Base-by-base conservation (phyloP, 768 basidiomycete genomes). In the Psilocybe tampanensis region DNA sequence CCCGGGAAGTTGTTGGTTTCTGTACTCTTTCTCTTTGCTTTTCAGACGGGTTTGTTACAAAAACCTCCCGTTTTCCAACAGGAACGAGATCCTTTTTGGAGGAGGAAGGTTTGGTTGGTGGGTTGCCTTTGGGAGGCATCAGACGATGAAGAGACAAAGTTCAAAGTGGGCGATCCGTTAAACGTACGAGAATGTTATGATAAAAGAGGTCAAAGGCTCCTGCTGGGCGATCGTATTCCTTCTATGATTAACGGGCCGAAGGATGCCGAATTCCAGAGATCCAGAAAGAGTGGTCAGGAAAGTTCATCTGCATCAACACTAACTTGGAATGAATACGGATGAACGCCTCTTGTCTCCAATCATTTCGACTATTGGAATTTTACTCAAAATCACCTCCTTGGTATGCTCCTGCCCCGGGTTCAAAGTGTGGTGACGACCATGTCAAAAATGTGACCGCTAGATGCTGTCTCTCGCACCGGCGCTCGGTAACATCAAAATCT, bases 1-100 rank as follows among this genome's bases (percentile, higher is more conserved):
- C 90, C 42, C 86, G 84, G n/a, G 81, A 76, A 0, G 90, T 91
- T 1, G 86, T 83, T 19, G 62, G 60, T 47, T 63, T 63, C 36
- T 59, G 59, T 34, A 56, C 60, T 44, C 60, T 77, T 50, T 82
- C 76, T 51, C 80, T 78, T 59, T 80, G 80, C 47, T 66, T 63
- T 39, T 71, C 60, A 13, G 56, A 55, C 39, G 64, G 57, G 51
- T 56, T 55, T 33, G 70, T 75, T 15, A 64, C 59, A 41, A 74
- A 68, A 33, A 89, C 72, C 47, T 86, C 76, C 58, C 77, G 75
- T 12, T 82, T 79, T n/a, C 86, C 87, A 12, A 80, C 72, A 1
- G 78, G 67, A 22, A 90, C 76, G 44, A 90, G 76, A 24, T 79
- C 84, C 54, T 72, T 79, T 32, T 77, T 72, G 44, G 73, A 64